These are phyloP conservation scores for Fusarium azukiicola DNA, from an alignment of 2,329 filamentous ascomycete genomes.

Conservation along the genomic window DNA sequence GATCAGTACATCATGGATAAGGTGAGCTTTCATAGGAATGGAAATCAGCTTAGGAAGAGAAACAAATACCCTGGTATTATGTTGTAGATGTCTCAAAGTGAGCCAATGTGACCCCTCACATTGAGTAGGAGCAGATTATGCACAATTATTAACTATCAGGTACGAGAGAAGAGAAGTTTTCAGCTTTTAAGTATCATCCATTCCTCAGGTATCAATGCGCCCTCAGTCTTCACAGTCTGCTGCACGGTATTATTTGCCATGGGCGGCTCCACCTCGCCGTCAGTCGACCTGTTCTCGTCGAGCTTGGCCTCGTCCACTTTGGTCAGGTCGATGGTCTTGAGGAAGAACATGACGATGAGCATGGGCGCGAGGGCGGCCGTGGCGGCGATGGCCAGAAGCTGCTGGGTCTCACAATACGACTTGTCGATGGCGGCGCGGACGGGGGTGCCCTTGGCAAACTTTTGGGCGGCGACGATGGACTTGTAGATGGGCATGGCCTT, in stretches of 20 bases:
- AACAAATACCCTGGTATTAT: neutral
- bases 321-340: constrained; percentile 51
- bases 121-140: neutral
- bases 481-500: constrained; percentile 55
- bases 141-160: constrained; percentile 4
- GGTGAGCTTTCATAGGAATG: neutral
- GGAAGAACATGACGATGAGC: constrained; percentile 52
- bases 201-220: neutral
- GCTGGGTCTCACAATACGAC: constrained; percentile 55
- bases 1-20: too few relatives aligned
- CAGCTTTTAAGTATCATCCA: neutral
- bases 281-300: constrained; percentile 32
- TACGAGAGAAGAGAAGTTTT: neutral
- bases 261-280: constrained; percentile 13
- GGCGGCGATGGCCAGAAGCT: constrained; percentile 53
- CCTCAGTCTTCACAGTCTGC: constrained; percentile 15
- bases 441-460: constrained; percentile 47
- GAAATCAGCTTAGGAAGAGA: neutral
- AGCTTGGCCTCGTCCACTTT: constrained; percentile 42
- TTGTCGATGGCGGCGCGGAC: constrained; percentile 51
- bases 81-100: neutral
- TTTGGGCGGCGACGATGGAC: constrained; percentile 55
- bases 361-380: constrained; percentile 50
- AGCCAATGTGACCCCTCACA: neutral
- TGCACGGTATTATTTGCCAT: neutral